phyloP scores from a whole-genome alignment of 441 rosid genomes.

The Metrosideros polymorpha region DNA sequence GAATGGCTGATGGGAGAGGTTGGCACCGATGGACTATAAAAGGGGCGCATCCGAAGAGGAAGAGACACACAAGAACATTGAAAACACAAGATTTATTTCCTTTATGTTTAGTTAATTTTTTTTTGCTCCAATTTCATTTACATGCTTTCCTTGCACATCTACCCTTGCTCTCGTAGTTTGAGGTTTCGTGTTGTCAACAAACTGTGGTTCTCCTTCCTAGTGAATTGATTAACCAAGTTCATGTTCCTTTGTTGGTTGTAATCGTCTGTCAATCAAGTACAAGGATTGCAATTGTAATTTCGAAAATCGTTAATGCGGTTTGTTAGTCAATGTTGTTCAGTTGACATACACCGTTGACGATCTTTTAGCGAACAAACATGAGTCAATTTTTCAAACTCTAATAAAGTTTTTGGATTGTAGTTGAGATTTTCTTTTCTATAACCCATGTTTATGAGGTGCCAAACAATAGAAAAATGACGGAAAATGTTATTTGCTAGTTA shows the following conservation, averaged over 20 bases:
- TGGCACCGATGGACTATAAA: accelerated
- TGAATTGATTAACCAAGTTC: not conserved
- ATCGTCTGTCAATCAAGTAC: not conserved
- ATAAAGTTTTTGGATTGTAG: not conserved
- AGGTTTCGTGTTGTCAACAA: not conserved
- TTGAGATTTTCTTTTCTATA: not conserved
- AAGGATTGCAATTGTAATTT: not conserved
- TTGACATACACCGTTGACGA: not conserved
- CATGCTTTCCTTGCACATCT: not conserved
- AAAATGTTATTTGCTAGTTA: not conserved
- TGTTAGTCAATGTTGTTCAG: not conserved
- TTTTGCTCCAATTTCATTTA: too few species aligned
- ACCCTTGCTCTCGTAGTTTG: not conserved
- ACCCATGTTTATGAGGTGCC: not conserved
- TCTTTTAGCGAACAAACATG: not conserved
- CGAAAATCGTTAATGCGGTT: not conserved
- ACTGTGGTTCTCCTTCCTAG: not conserved
- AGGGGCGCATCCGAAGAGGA: not conserved
- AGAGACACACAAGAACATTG: not conserved
- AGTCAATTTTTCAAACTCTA: not conserved
- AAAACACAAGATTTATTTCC: not conserved
- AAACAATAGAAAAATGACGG: not conserved
- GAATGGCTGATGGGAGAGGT: not conserved
- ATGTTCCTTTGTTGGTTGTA: not conserved
- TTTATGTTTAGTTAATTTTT: not conserved